Percentiles rank a stretch among this genome's conserved stretches.
Evolutionary conservation across 352 stramenopile species (phyloP).

Genomic region (Pythium periplocum): DNA sequence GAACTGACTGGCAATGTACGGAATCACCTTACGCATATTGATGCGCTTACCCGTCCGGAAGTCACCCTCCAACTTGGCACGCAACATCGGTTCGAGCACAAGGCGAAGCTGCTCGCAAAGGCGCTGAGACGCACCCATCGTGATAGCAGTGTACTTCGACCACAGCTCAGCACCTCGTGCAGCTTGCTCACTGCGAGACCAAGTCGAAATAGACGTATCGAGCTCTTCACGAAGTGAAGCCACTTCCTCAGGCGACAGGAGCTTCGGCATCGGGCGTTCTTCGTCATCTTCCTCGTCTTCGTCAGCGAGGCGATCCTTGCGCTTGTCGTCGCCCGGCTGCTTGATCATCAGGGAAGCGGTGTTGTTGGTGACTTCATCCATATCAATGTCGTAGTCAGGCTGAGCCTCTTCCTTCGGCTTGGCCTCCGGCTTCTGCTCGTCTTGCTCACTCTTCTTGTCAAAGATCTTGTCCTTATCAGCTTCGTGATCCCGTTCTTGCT

Average conservation of each 20-base stretch:
- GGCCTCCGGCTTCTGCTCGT: constrained; percentile 5
- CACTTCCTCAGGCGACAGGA: constrained; percentile 66
- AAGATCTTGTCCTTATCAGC: constrained; percentile 16
- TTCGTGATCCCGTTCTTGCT: constrained; percentile 10
- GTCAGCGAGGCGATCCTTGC: constrained; percentile 9
- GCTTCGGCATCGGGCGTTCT: constrained; percentile 27
- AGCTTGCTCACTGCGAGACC: constrained; percentile 37
- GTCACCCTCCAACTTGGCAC: constrained; percentile 96
- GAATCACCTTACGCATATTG: constrained; percentile 99
- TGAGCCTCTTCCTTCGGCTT: constrained; percentile 6
- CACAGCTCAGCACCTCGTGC: constrained; percentile 78
- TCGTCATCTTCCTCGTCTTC: constrained; percentile 30
- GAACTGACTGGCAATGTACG: constrained; percentile 99
- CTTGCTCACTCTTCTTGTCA: constrained; percentile 2
- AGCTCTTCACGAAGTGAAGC: constrained; percentile 67
- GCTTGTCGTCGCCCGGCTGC: constrained; percentile 2
- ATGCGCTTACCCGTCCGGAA: constrained; percentile 99
- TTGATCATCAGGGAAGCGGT: constrained; percentile 8
- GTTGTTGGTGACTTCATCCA: constrained; percentile 22
- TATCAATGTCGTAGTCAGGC: constrained; percentile 6
- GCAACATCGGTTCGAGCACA: constrained; percentile 97
- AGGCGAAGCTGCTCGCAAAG: constrained; percentile 98
- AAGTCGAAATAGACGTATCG: constrained; percentile 71
- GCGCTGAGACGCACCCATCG: constrained; percentile 87
- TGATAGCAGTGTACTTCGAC: constrained; percentile 92